phyloP scores from a whole-genome alignment of 148 eudicot genomes.

The Chenopodium quinoa region DNA sequence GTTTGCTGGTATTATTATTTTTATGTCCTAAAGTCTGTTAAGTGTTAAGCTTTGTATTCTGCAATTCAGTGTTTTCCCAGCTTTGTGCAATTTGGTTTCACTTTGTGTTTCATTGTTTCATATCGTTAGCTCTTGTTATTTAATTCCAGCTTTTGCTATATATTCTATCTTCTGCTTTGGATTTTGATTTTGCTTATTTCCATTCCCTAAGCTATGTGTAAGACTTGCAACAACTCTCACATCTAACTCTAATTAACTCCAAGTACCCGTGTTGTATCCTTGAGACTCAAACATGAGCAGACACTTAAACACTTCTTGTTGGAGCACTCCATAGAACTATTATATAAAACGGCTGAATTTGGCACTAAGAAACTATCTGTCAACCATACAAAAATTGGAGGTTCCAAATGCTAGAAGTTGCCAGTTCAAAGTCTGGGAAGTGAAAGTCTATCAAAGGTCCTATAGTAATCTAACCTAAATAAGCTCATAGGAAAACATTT shows the following conservation, averaged over 20 bases:
- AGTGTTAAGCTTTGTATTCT: slow-evolving; percentile 11
- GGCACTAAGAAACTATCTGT: neutral
- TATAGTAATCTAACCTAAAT: neutral
- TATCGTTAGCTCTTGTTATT: slow-evolving; percentile 16
- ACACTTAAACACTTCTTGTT: neutral
- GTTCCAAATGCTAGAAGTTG: neutral
- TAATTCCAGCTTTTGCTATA: slow-evolving; percentile 7
- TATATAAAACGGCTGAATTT: too few species aligned
- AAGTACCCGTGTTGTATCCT: neutral
- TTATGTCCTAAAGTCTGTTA: slow-evolving; percentile 6
- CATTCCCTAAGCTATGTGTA: neutral
- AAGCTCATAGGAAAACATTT: neutral
- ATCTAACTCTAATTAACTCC: neutral
- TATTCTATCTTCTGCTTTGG: neutral
- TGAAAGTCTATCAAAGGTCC: neutral
- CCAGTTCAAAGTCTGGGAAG: neutral
- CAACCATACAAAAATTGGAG: neutral
- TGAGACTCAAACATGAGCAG: neutral
- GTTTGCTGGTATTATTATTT: neutral
- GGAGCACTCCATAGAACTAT: too few species aligned
- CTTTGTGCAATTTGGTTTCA: neutral
- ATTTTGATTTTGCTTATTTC: neutral
- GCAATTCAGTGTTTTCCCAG: slow-evolving; percentile 4
- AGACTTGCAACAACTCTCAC: neutral
- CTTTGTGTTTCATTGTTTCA: slow-evolving; percentile 18